phyloP scores from a whole-genome alignment of 306 rosid genomes.

The Dryas alaskensis region DNA sequence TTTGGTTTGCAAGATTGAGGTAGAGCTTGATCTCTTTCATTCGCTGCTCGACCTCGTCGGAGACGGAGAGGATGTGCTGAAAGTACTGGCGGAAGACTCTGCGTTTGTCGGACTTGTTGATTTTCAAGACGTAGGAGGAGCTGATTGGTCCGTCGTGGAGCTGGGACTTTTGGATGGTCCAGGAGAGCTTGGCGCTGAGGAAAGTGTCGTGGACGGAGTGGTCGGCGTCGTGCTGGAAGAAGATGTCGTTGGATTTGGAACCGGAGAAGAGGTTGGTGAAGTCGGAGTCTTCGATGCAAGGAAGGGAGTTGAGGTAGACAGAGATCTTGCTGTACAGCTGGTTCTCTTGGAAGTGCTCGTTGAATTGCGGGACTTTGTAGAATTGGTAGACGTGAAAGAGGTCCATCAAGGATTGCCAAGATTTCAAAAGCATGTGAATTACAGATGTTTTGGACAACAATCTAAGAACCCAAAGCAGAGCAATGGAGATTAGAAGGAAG shows the following conservation, averaged over 20 bases:
- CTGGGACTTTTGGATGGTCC: constrained; percentile 43
- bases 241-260: constrained; percentile 60
- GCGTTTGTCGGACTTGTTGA: constrained; percentile 64
- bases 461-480: constrained; percentile 29
- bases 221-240: constrained; percentile 54
- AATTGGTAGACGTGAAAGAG: constrained; percentile 58
- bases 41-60: constrained; percentile 64
- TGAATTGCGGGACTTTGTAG: constrained; percentile 65
- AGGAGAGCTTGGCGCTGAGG: constrained; percentile 60
- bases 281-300: constrained; percentile 77
- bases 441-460: constrained; percentile 63
- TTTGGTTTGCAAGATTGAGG: constrained; percentile 33
- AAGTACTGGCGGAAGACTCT: constrained; percentile 80
- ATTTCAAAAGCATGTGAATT: constrained; percentile 44
- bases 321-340: constrained; percentile 66
- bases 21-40: constrained; percentile 54
- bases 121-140: constrained; percentile 48
- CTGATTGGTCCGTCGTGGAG: constrained; percentile 4
- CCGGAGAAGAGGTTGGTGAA: constrained; percentile 78
- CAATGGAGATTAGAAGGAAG: constrained; percentile 30
- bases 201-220: constrained; percentile 63
- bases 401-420: constrained; percentile 53
- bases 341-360: constrained; percentile 56
- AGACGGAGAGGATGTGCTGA: constrained; percentile 67
- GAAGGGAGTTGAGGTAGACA: constrained; percentile 66